These are phyloP conservation scores for Entoloma clypeatum DNA, from an alignment of 1,284 basidiomycete genomes.

Conservation along the genomic window DNA sequence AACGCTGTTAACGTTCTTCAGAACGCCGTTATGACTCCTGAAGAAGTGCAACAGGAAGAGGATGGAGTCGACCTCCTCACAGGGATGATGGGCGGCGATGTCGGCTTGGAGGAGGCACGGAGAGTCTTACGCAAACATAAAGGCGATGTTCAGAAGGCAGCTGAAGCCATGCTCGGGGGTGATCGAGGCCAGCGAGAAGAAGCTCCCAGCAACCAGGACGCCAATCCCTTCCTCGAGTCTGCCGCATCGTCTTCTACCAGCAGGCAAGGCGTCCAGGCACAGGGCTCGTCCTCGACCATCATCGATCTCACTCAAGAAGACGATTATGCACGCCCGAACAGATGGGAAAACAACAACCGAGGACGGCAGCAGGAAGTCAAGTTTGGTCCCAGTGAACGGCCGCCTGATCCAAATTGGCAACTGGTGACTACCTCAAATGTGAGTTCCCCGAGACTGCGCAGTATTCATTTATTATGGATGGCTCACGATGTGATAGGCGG, in stretches of 20 bases:
- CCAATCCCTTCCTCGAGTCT: conserved; percentile 27
- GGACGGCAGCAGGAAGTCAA: conserved; percentile 31
- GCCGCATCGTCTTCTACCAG: conserved; percentile 29
- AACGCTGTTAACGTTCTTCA: background rate
- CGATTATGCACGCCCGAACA: conserved; percentile 46
- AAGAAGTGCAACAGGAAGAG: conserved; percentile 27
- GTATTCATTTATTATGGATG: conserved; percentile 1
- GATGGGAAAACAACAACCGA: too few relatives aligned
- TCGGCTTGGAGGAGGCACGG: conserved; percentile 45
- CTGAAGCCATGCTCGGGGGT: conserved; percentile 54
- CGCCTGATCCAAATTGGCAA: conserved; percentile 63
- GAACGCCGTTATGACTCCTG: conserved; percentile 13
- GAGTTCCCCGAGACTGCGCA: conserved; percentile 25
- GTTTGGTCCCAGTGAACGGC: conserved; percentile 56
- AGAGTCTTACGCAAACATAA: conserved; percentile 54
- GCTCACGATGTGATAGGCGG: conserved; percentile 25
- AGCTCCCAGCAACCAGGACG: conserved; percentile 21
- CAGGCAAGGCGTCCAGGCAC: conserved; percentile 20
- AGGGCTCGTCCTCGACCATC: conserved; percentile 33
- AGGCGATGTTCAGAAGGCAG: conserved; percentile 59
- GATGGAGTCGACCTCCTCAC: conserved; percentile 36
- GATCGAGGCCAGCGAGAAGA: conserved; percentile 35
- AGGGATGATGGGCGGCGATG: conserved; percentile 35
- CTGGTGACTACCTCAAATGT: conserved; percentile 64
- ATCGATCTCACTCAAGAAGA: conserved; percentile 62